phyloP scores from a whole-genome alignment of 176 grass and related monocot genomes.

The Cocos nucifera region DNA sequence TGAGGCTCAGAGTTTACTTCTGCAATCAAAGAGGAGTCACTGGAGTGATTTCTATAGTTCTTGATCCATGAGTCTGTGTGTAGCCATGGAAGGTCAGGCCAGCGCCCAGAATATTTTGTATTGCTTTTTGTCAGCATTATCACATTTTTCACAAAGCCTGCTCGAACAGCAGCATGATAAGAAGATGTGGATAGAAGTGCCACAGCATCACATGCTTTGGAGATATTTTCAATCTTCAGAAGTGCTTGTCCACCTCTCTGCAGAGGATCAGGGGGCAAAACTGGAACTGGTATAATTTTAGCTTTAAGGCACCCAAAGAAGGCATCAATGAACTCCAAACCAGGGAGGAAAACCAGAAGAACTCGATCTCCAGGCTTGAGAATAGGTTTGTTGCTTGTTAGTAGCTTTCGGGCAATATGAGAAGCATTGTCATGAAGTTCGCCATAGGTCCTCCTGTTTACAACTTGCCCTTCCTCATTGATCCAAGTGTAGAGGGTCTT shows the following conservation, averaged over 20 bases:
- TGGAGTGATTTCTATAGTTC: constrained; percentile 31
- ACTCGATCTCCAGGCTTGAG: constrained; percentile 55
- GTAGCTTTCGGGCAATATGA: constrained; percentile 39
- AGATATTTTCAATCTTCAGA: constrained; percentile 63
- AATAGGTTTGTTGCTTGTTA: constrained; percentile 42
- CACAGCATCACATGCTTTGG: constrained; percentile 38
- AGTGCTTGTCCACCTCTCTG: constrained; percentile 54
- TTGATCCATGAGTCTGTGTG: constrained; percentile 62
- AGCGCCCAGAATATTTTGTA: constrained; percentile 31
- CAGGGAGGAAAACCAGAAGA: constrained; percentile 59
- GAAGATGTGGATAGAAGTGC: constrained; percentile 71
- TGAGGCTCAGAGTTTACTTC: constrained; percentile 22
- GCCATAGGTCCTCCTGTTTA: constrained; percentile 52
- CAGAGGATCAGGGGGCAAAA: constrained; percentile 68
- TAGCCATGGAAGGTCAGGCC: constrained; percentile 64
- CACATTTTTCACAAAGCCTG: constrained; percentile 54
- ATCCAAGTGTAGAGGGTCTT: constrained; percentile 56
- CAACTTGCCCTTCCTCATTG: constrained; percentile 51
- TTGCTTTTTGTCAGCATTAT: constrained; percentile 32
- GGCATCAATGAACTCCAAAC: constrained; percentile 63
- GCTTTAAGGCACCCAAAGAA: constrained; percentile 63
- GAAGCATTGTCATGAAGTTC: constrained; percentile 60
- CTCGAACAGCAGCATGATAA: constrained; percentile 56
- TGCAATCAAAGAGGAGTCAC: constrained; percentile 8
- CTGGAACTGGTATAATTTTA: constrained; percentile 54